A percentile compares a stretch with the other conserved stretches of the same genome.
Conservation (phyloP, 306 rosid species). For the Cercis canadensis region DNA sequence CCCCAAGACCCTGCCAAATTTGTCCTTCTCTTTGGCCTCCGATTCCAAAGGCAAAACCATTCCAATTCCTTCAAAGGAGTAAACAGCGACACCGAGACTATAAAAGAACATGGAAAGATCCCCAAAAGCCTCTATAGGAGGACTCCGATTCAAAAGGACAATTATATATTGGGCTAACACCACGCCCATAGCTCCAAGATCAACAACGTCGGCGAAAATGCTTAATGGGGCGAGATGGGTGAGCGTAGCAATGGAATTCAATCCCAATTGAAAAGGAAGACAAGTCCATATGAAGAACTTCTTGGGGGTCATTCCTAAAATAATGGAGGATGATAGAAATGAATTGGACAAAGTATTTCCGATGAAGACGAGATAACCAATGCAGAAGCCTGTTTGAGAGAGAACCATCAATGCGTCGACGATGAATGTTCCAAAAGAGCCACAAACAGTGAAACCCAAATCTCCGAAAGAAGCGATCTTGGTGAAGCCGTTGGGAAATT, state of each 20-base stretch:
- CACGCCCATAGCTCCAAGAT: not conserved
- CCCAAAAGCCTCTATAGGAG: not conserved
- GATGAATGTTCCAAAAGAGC: constrained; percentile 41
- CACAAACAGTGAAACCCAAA: constrained; percentile 55
- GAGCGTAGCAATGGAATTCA: constrained; percentile 51
- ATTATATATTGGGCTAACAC: not conserved
- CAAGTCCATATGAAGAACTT: constrained; percentile 56
- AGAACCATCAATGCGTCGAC: constrained; percentile 55
- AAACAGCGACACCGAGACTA: constrained; percentile 59
- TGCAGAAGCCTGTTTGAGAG: constrained; percentile 61
- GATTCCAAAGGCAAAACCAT: constrained; percentile 66
- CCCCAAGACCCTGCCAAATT: constrained; percentile 49
- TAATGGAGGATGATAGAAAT: constrained; percentile 36
- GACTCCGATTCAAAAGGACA: not conserved
- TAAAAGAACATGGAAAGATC: constrained; percentile 37
- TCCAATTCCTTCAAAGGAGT: constrained; percentile 62
- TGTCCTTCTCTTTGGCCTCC: constrained; percentile 56
- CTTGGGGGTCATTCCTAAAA: constrained; percentile 50
- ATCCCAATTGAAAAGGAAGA: constrained; percentile 59
- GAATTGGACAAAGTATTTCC: constrained; percentile 52
- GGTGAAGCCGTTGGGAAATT: constrained; percentile 33
- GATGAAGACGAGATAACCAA: constrained; percentile 57
- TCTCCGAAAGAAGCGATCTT: constrained; percentile 60
- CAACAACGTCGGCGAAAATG: constrained; percentile 1
- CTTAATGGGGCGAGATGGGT: constrained; percentile 52